Evolutionary conservation across 768 basidiomycete species (phyloP).

Genomic region (Agrocybe praecox): DNA sequence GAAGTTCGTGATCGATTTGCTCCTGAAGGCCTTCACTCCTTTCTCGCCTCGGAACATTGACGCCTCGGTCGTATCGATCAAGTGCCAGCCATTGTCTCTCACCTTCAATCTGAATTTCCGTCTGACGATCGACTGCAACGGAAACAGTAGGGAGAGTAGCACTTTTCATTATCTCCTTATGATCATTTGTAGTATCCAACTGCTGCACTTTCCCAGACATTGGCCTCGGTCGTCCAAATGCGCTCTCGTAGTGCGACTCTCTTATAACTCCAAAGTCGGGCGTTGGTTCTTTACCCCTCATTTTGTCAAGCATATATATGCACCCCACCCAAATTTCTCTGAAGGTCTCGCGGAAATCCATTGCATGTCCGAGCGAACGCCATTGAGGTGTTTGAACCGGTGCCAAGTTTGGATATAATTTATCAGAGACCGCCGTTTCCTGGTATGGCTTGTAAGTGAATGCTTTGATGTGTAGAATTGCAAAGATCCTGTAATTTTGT

Average conservation of each 20-base stretch:
- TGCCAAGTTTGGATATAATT: conserved; percentile 18
- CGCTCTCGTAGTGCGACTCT: conserved; percentile 43
- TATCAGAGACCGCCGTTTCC: conserved; percentile 23
- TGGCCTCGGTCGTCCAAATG: conserved; percentile 42
- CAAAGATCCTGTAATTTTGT: conserved; percentile 50
- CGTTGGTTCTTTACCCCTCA: conserved; percentile 58
- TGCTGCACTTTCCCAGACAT: conserved; percentile 11
- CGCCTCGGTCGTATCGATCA: conserved; percentile 48
- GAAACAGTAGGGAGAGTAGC: conserved; percentile 30
- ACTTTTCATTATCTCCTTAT: conserved; percentile 2
- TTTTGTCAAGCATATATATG: conserved; percentile 57
- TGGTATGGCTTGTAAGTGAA: conserved; percentile 72
- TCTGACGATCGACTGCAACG: conserved; percentile 43
- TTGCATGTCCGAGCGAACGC: conserved; percentile 60
- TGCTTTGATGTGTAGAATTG: conserved; percentile 70
- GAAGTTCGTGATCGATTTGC: conserved; percentile 56
- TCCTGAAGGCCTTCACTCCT: conserved; percentile 54
- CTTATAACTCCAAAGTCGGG: conserved; percentile 44
- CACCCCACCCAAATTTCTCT: conserved; percentile 60
- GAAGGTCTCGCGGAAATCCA: conserved; percentile 73
- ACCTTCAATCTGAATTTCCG: conserved; percentile 41
- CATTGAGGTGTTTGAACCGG: conserved; percentile 51
- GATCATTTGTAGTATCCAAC: conserved; percentile 6
- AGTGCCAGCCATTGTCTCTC: conserved; percentile 56
- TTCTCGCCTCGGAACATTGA: conserved; percentile 41